Base-by-base conservation (phyloP, 495 filamentous ascomycete species). In the Jackrogersella multiformis region DNA sequence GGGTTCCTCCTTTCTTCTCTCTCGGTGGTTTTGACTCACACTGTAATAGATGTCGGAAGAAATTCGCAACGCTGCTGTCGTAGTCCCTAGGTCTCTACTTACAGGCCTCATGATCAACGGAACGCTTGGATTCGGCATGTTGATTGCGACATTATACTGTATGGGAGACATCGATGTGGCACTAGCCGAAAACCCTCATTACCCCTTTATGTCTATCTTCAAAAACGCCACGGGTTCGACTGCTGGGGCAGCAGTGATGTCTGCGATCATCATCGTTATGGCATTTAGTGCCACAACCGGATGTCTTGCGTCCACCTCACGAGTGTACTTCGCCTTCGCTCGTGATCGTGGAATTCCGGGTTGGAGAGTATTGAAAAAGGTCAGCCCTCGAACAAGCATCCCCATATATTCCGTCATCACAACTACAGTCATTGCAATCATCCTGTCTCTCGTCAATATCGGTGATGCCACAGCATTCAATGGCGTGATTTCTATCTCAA, bases 141-240 rank as follows among this genome's bases (percentile, higher is more conserved):
- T 49, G 4, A 49, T 49, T 7, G 45, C 45, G 45, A 49, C 45
- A 2, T 20, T 49, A 20, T 49, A 49, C 45, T 49, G 45, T 13
- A 49, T 49, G 24, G 45, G 45, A 10, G 45, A 49, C 15, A 49
- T 49, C 24, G 45, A 49, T 32, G 3, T 10, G 20, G 45, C 45
- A 24, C 26, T 49, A 20, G 24, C 24, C 24, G 26, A 49, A 34
- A 32, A 49, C 26, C 45, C 45, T n/a, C 45, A 49, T 15, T 49
- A 49, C n/a, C 45, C 45, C 26, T 32, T 49, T 34, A 49, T 49
- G 45, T 16, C 45, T n/a, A 49, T 49, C 26, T 49, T 49, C 26
- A 8, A 18, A 28, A 32, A 2, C 45, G 45, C 45, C 15, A 49
- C 45, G 13, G 45, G 45, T 2, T 49, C 45, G 5, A 49, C 45